Evolutionary conservation across 768 basidiomycete species (phyloP).

Genomic region (Phaeotremella skinneri): DNA sequence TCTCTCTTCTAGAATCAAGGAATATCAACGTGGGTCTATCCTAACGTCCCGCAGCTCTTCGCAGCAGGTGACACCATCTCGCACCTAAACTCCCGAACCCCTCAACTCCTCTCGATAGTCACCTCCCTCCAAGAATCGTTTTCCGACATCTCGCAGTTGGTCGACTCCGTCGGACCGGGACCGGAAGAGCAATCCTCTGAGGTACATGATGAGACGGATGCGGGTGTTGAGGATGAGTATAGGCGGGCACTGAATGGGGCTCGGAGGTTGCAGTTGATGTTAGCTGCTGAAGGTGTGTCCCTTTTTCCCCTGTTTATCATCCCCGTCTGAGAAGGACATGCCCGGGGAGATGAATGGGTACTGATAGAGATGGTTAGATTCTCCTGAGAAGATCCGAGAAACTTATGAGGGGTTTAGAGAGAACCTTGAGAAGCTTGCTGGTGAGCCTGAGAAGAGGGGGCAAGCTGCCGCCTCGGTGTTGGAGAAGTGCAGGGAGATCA

Average conservation of each 20-base stretch:
- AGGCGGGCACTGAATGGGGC: constrained; percentile 4
- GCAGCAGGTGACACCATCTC: constrained; percentile 50
- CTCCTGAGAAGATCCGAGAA: constrained; percentile 9
- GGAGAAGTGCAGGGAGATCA: constrained; percentile 3
- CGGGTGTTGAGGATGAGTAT: neutral
- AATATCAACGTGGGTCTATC: neutral
- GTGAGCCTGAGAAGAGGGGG: neutral
- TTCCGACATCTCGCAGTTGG: constrained; percentile 45
- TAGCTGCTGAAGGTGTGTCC: constrained; percentile 29
- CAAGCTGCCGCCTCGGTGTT: neutral
- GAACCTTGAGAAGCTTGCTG: neutral
- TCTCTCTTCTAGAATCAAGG: neutral
- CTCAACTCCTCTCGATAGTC: constrained; percentile 47
- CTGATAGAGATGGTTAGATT: constrained; percentile 5
- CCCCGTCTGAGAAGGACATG: neutral
- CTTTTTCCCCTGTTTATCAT: no score
- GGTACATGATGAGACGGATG: neutral
- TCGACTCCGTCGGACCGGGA: constrained; percentile 34
- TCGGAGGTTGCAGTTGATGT: constrained; percentile 29
- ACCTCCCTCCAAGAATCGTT: constrained; percentile 46
- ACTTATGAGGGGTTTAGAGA: constrained; percentile 3
- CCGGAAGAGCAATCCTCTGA: constrained; percentile 9
- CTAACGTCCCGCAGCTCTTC: constrained; percentile 37
- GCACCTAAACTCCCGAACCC: constrained; percentile 45
- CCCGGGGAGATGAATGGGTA: neutral